Percentiles rank a stretch among this genome's conserved stretches.
These are phyloP conservation scores for Aciculoconidium aculeatum DNA, from an alignment of 805 yeast genomes.

Conservation along the genomic window DNA sequence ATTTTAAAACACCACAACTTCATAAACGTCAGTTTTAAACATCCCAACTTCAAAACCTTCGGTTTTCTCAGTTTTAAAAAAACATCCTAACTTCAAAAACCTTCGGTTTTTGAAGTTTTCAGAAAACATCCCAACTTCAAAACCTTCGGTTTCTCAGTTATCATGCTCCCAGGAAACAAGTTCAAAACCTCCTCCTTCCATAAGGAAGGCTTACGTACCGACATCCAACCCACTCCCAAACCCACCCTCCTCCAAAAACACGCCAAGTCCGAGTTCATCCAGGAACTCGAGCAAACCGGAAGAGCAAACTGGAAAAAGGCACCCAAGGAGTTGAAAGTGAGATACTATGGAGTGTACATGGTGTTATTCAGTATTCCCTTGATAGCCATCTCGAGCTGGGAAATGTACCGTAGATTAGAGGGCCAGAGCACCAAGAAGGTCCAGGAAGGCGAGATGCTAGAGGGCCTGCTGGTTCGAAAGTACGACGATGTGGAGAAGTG, in stretches of 20 bases:
- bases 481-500: slow-evolving; percentile 37
- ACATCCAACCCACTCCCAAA: slow-evolving; percentile 10
- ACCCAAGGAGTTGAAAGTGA: slow-evolving; percentile 28
- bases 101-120: no score
- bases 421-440: slow-evolving; percentile 37
- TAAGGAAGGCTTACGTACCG: slow-evolving; percentile 17
- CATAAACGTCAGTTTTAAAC: no score
- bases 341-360: slow-evolving; percentile 34
- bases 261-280: slow-evolving; percentile 26
- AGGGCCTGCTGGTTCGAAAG: slow-evolving; percentile 26
- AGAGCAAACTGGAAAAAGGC: slow-evolving; percentile 40
- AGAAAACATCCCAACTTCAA: no score
- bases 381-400: slow-evolving; percentile 26
- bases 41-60: no score
- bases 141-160: no score
- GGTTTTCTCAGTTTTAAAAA: no score
- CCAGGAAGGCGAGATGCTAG: slow-evolving; percentile 34
- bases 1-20: no score
- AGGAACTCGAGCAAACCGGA: slow-evolving; percentile 34
- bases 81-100: no score
- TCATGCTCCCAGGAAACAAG: no score
- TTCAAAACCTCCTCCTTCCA: slow-evolving; percentile 28
- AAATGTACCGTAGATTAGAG: slow-evolving; percentile 30
- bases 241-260: slow-evolving; percentile 11
- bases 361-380: slow-evolving; percentile 35